Evolutionary conservation across 2,329 filamentous ascomycete species (phyloP), one percentile per base, ranked within the genome.

Genomic region (Botrytis tulipae): DNA sequence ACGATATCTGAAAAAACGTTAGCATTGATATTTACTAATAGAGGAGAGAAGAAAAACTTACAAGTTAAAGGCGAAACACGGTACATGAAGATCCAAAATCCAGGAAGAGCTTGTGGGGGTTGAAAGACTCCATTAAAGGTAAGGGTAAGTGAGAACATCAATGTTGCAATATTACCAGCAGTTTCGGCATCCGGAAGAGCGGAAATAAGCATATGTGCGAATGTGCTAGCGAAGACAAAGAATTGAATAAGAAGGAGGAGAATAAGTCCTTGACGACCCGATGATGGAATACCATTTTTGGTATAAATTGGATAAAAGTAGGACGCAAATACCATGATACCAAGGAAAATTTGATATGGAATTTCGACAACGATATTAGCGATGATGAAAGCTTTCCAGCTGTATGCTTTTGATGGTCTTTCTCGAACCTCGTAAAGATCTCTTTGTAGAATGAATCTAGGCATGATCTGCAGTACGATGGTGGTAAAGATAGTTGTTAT

Each of bases 21-120:
- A 57, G 46, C 22, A 48, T 32, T 37, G 7, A 4, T n/a, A 10
- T 60, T 18, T 0, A 37, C 9, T 18, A 22, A 8, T 20, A 37
- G 3, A 14, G 18, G 12, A 18, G 14, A 46, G 46, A 22, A 60
- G 9, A 20, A 20, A 35, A 67, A 72, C 78, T 77, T 85, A 80
- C 79, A 80, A 59, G 78, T 81, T 32, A 81, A 46, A 63, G 80
- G 80, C 9, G 91, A 94, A 69, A 94, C 84, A 57, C 92, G 89
- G 83, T 95, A 95, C 91, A 94, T 93, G 84, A 94, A 94, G 77
- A 92, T 91, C 92, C 93, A 95, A 86, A 95, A 95, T 3, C 89
- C 85, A 0, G 93, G 92, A 32, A 96, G 86, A 0, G 83, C 82
- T 4, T 84, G 82, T 0, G 91, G 91, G 9, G 85, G 84, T 54